These are phyloP conservation scores for Neolentinus lepideus DNA, from an alignment of 1,284 basidiomycete genomes.

Conservation along the genomic window DNA sequence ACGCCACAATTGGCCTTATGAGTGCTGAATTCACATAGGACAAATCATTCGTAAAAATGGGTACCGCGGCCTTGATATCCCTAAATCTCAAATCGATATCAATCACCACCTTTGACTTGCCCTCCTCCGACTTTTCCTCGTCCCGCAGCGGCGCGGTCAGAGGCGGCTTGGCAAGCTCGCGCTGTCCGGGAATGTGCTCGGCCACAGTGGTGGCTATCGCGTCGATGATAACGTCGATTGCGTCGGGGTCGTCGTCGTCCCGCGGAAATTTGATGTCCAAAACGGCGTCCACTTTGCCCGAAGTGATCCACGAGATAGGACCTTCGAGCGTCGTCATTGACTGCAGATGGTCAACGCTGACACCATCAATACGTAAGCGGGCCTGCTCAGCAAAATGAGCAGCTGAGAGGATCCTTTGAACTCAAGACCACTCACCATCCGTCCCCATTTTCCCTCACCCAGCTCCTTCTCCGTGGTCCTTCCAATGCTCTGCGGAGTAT, in stretches of 20 bases:
- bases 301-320: slow-evolving; percentile 94
- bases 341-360: slow-evolving; percentile 95
- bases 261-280: slow-evolving; percentile 97
- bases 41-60: slow-evolving; percentile 81
- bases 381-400: slow-evolving; percentile 43
- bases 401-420: not conserved
- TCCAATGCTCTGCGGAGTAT: slow-evolving; percentile 95
- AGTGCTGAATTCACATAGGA: slow-evolving; percentile 94
- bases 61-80: slow-evolving; percentile 94
- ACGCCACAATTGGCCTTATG: slow-evolving; percentile 94
- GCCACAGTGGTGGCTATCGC: slow-evolving; percentile 62
- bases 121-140: slow-evolving; percentile 23
- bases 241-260: slow-evolving; percentile 76
- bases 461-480: slow-evolving; percentile 81
- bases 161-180: slow-evolving; percentile 82
- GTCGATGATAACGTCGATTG: slow-evolving; percentile 85
- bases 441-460: slow-evolving; percentile 76
- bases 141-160: slow-evolving; percentile 62
- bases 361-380: slow-evolving; percentile 92
- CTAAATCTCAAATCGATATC: slow-evolving; percentile 95
- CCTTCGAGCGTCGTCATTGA: slow-evolving; percentile 78
- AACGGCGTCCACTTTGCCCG: slow-evolving; percentile 94
- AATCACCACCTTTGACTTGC: slow-evolving; percentile 58
- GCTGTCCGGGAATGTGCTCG: slow-evolving; percentile 83
- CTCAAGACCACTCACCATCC: slow-evolving; percentile 56